A percentile compares a stretch with the other conserved stretches of the same genome.
Conservation (phyloP, 805 yeast species). For the Wickerhamiella musiphila region DNA sequence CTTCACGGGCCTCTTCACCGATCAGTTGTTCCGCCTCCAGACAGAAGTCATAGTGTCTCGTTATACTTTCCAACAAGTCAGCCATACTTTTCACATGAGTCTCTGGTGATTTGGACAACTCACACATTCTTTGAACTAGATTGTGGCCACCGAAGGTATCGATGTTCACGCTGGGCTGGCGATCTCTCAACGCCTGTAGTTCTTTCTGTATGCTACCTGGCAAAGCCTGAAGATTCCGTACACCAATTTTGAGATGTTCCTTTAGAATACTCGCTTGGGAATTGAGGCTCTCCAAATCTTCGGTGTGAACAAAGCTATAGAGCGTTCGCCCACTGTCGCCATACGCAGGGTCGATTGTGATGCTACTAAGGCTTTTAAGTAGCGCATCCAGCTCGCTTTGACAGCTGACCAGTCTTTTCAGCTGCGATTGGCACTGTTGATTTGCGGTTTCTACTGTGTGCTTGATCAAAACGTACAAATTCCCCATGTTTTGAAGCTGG, state of each 20-base stretch:
- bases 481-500: constrained; percentile 25
- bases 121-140: constrained; percentile 19
- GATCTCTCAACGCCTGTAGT: constrained; percentile 8
- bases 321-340: constrained; percentile 4
- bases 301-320: constrained; percentile 11
- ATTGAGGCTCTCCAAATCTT: constrained; percentile 8
- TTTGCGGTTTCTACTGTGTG: constrained; percentile 14
- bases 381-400: constrained; percentile 10
- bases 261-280: constrained; percentile 4
- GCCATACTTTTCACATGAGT: constrained; percentile 50
- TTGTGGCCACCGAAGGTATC: constrained; percentile 15
- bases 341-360: constrained; percentile 9
- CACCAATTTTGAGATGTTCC: constrained; percentile 5
- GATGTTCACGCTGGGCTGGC: constrained; percentile 7
- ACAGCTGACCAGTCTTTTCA: constrained; percentile 6
- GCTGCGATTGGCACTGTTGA: constrained; percentile 4
- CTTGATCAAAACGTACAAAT: constrained; percentile 21
- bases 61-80: constrained; percentile 45
- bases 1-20: constrained; percentile 31
- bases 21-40: constrained; percentile 27
- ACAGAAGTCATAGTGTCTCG: constrained; percentile 75
- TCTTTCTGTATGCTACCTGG: constrained; percentile 10
- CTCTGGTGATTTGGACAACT: constrained; percentile 13
- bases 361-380: constrained; percentile 8
- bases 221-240: constrained; percentile 5